Conservation (phyloP, 2,329 filamentous ascomycete species). For the Mycosphaerella sp. region DNA sequence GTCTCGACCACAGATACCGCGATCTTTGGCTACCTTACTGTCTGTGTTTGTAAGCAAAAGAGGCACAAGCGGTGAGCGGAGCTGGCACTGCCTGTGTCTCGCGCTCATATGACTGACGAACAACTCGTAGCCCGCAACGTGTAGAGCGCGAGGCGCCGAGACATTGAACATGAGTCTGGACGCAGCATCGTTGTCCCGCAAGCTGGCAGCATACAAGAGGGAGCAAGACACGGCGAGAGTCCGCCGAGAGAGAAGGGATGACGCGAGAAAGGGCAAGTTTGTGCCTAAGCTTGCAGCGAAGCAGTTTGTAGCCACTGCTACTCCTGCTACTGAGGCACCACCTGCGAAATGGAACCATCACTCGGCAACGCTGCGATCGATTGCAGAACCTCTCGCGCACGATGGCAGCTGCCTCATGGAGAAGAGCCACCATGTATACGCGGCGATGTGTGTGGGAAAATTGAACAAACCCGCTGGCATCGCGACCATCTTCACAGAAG, state of each 20-base stretch:
- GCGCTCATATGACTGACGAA: not conserved
- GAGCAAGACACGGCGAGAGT: conserved; percentile 17
- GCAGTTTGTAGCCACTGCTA: conserved; percentile 17
- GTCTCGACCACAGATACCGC: not conserved
- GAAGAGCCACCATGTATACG: not conserved
- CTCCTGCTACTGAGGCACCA: conserved; percentile 3
- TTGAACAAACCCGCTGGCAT: not conserved
- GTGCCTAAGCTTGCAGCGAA: conserved; percentile 18
- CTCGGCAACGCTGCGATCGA: not conserved
- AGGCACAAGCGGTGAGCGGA: not conserved
- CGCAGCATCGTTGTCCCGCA: conserved; percentile 18
- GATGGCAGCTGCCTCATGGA: not conserved
- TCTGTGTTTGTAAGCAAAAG: not conserved
- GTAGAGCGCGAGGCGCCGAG: not conserved
- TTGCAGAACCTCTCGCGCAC: not conserved
- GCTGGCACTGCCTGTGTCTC: not conserved
- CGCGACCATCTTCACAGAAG: not conserved
- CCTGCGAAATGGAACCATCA: not conserved
- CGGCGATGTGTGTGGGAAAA: not conserved
- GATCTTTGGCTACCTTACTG: not conserved
- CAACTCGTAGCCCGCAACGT: not conserved
- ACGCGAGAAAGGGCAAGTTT: conserved; percentile 10
- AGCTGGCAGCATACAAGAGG: conserved; percentile 18
- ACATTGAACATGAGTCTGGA: conserved; percentile 8
- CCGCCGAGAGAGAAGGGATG: conserved; percentile 14